phyloP scores from a whole-genome alignment of 805 yeast genomes.

The Brettanomyces custersianus region DNA sequence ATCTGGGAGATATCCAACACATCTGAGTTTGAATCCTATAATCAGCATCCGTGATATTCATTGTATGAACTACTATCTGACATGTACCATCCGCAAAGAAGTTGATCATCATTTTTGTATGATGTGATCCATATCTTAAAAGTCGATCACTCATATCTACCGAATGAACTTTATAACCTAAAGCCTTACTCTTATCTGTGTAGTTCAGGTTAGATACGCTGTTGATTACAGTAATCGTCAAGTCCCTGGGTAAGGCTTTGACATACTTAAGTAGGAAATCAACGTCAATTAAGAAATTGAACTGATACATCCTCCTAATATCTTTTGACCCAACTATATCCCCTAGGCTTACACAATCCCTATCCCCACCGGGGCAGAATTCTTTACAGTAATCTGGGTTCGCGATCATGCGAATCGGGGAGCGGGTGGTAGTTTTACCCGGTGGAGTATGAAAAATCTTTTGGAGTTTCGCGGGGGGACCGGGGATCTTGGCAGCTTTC shows the following conservation, averaged over 20 bases:
- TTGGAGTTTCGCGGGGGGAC: too few species aligned
- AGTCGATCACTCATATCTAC: constrained; percentile 22
- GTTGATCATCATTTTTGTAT: constrained; percentile 60
- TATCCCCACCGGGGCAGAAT: constrained; percentile 14
- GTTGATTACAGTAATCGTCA: constrained; percentile 18
- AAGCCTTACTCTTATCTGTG: constrained; percentile 25
- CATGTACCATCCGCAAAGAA: constrained; percentile 35
- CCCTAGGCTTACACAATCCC: constrained; percentile 19
- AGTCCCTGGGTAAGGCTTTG: constrained; percentile 13
- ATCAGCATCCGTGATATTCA: constrained; percentile 49
- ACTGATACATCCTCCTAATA: constrained; percentile 21
- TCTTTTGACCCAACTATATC: constrained; percentile 19
- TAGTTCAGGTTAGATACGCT: too few species aligned
- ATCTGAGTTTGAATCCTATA: constrained; percentile 53
- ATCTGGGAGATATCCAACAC: constrained; percentile 51
- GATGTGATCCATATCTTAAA: constrained; percentile 41
- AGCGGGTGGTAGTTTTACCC: too few species aligned
- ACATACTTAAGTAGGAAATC: constrained; percentile 17
- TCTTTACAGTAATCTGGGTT: constrained; percentile 15
- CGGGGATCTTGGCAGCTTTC: too few species aligned
- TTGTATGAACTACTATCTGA: constrained; percentile 49
- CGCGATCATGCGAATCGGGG: constrained; percentile 20
- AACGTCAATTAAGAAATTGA: constrained; percentile 25
- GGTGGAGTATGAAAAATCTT: too few species aligned
- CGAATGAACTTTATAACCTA: constrained; percentile 23